Evolutionary conservation across 805 yeast genomes (phyloP).

Genomic region (Scheffersomyces stipitis): DNA sequence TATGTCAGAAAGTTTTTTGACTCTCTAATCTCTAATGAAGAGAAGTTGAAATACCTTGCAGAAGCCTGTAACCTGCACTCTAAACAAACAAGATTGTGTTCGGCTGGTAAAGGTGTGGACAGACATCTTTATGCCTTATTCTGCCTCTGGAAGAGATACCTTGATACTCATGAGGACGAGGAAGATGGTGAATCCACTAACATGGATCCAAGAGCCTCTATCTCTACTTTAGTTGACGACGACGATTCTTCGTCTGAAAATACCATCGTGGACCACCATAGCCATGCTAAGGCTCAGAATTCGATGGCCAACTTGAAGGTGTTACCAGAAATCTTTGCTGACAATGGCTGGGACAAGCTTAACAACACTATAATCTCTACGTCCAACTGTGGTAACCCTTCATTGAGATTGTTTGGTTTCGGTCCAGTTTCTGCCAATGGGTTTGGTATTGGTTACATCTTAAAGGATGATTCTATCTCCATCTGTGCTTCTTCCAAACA

Average conservation of each 20-base stretch:
- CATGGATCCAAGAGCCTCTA: conserved; percentile 20
- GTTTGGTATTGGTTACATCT: conserved; percentile 57
- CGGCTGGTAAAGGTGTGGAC: conserved; percentile 86
- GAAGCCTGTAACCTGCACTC: conserved; percentile 74
- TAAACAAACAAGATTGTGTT: conserved; percentile 62
- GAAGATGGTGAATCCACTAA: conserved; percentile 14
- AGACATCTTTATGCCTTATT: conserved; percentile 86
- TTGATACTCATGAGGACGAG: conserved; percentile 18
- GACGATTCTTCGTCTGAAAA: conserved; percentile 27
- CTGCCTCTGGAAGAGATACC: conserved; percentile 79
- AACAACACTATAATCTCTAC: conserved; percentile 75
- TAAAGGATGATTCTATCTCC: conserved; percentile 51
- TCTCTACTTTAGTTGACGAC: conserved; percentile 17
- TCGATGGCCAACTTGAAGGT: conserved; percentile 20
- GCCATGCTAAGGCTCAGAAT: conserved; percentile 8
- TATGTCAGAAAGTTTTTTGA: conserved; percentile 87
- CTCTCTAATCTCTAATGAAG: conserved; percentile 52
- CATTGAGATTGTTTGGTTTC: conserved; percentile 56
- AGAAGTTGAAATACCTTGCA: conserved; percentile 58
- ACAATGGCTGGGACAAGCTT: conserved; percentile 83
- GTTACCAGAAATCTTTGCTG: conserved; percentile 77
- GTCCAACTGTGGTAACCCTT: conserved; percentile 63
- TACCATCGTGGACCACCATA: conserved; percentile 26
- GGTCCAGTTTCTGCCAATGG: conserved; percentile 61
- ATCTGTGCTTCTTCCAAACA: conserved; percentile 60